These are phyloP conservation scores for Annulohypoxylon stygium DNA, from an alignment of 495 filamentous ascomycete genomes.

Conservation along the genomic window DNA sequence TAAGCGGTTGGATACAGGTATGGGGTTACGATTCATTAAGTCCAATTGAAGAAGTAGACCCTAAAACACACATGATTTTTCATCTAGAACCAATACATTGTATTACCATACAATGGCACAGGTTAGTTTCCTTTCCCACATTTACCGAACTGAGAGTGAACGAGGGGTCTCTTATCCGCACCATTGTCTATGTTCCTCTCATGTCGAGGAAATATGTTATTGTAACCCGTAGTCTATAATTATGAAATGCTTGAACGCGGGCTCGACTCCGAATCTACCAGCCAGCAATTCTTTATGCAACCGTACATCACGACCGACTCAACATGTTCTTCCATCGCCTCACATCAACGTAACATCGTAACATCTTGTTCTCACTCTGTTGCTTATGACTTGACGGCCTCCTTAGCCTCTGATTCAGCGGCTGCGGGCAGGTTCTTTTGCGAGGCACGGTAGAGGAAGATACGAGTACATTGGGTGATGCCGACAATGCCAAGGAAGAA, in stretches of 20 bases:
- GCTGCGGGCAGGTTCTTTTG: conserved; percentile 64
- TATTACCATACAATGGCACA: conserved; percentile 36
- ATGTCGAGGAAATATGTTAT: conserved; percentile 14
- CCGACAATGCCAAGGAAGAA: conserved; percentile 96
- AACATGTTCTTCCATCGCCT: background rate
- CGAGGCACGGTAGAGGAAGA: conserved; percentile 73
- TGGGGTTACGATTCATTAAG: too few species aligned
- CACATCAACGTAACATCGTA: conserved; percentile 3
- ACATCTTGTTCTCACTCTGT: background rate
- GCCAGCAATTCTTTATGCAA: conserved; percentile 15
- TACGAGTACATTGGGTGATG: conserved; percentile 81
- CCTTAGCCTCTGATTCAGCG: conserved; percentile 62
- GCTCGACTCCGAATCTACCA: conserved; percentile 17
- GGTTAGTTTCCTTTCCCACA: conserved; percentile 16
- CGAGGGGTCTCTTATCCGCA: conserved; percentile 19
- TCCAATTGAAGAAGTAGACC: too few species aligned
- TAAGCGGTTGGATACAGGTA: background rate
- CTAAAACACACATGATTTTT: conserved; percentile 17
- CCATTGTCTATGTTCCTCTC: conserved; percentile 31
- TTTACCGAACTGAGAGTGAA: conserved; percentile 7
- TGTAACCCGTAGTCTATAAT: conserved; percentile 35
- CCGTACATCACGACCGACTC: background rate
- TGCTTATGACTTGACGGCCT: conserved; percentile 52
- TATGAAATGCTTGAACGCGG: conserved; percentile 23
- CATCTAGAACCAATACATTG: conserved; percentile 22